Evolutionary conservation across 1,284 basidiomycete genomes (phyloP), one percentile per base, ranked within the genome.

Genomic region (Gymnopus androsaceus): DNA sequence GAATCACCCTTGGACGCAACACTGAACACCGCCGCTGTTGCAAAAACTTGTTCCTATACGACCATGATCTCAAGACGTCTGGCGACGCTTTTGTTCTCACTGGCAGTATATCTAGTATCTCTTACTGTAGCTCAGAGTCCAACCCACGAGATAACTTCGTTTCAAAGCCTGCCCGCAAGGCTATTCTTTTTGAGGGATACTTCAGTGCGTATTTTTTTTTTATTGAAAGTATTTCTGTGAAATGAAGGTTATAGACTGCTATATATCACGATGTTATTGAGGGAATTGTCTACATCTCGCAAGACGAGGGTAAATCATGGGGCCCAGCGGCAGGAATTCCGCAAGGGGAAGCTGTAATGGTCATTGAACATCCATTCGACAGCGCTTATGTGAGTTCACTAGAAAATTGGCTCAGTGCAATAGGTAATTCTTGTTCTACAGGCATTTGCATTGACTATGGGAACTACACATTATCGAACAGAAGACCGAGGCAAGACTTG

Each of bases 141-240:
- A 46, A 63, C 68, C 46, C 70, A 72, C 58, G 63, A 71, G 5
- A 64, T 87, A 51, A 77, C 69, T 34, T 72, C 76, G 55, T 90
- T 90, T 68, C 63, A 76, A 48, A 90, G 92, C 69, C 74, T 92
- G 15, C 95, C 95, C 0, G 80, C 81, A 17, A 79, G 83, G 62
- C 71, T 98, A 53, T 90, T 91, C 77, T 98, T 95, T 80, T 96
- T 98, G 74, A 90, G 96, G 62, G 95, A 97, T 74, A 88, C 92
- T 5, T 72, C 87, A 38, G 93, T 94, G 60, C 61, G 78, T 72
- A 66, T 42, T 15, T 49, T 25, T 36, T 23, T 33, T 11, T 31
- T 31, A 14, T 31, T 6, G 21, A 34, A 3, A 3, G 19, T 25
- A 21, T n/a, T 31, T n/a, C 12, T n/a, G n/a, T 53, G 31, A 31